Evolutionary conservation across 148 eudicot genomes (phyloP), one percentile per base, ranked within the genome.

Genomic region (Chenopodium suecicum): DNA sequence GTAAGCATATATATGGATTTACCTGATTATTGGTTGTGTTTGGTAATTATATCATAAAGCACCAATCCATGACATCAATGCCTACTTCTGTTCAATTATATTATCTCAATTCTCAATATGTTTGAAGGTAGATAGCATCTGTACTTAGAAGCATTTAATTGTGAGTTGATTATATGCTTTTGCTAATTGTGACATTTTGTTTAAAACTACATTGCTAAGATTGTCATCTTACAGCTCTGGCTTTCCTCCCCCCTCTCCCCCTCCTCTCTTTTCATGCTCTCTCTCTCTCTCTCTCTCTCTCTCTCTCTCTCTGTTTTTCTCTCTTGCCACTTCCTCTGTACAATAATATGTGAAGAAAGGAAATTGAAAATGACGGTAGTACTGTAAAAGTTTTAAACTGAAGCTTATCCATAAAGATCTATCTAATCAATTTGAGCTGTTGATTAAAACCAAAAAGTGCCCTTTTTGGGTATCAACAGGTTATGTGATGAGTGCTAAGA

Each of bases 1-100:
- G 98, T 95, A 95, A 92, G 90, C 71, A 68, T 70, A 4, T 65
- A 27, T 73, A 10, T 73, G 9, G 68, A 7, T 70, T 72, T 63
- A 14, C 65, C 70, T 64, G 16, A 73, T 48, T 10, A 17, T 70
- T 64, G 62, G 7, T 54, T 65, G 71, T 77, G 48, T 44, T 44
- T 80, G 47, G 47, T 1, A 9, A 2, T 58, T 4, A 27, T 27
- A 48, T 48, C 20, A 72, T 31, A 20, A 78, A 47, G 52, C 17
- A 27, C 41, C 0, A 66, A 66, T 2, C 20, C 56, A 74, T 5
- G 34, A 66, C 19, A 7, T 66, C n/a, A 7, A 5, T 52, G 22
- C 50, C 27, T 19, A 20, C 22, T 9, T 14, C 60, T 34, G 23
- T 46, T 46, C 9, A 1, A 2, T 10, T 73, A 23, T 48, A 46